phyloP scores from a whole-genome alignment of 257 asterid genomes.

The Agastache rugosa region DNA sequence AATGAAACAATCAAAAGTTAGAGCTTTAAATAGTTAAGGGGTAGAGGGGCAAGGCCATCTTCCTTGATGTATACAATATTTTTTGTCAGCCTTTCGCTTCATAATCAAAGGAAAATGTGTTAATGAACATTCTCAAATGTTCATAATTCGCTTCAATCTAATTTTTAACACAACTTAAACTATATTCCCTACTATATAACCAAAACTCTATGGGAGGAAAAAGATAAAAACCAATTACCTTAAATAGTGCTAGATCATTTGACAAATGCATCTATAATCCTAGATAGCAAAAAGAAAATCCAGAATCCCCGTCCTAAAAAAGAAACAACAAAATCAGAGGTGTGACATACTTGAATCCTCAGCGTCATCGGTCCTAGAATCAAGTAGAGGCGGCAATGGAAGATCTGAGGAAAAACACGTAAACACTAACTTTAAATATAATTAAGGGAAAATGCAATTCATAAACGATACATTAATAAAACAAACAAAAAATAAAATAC shows the following conservation, averaged over 20 bases:
- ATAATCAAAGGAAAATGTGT: not conserved
- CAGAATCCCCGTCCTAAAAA: too few relatives aligned
- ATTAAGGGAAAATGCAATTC: not conserved
- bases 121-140: not conserved
- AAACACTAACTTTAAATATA: not conserved
- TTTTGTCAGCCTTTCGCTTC: not conserved
- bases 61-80: not conserved
- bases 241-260: too few relatives aligned
- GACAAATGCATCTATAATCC: not conserved
- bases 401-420: slow-evolving; percentile 54
- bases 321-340: not conserved
- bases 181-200: not conserved
- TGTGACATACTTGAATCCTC: slow-evolving; percentile 70
- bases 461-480: not conserved
- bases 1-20: not conserved
- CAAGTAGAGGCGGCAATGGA: slow-evolving; percentile 64
- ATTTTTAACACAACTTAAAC: not conserved
- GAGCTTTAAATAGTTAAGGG: not conserved
- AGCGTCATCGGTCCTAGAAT: slow-evolving; percentile 64
- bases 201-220: not conserved
- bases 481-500: not conserved
- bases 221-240: not conserved
- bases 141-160: not conserved
- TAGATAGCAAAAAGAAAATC: not conserved
- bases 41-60: not conserved